Conservation (phyloP, 2,329 filamentous ascomycete genomes). For the Didymellaceae sp. region DNA sequence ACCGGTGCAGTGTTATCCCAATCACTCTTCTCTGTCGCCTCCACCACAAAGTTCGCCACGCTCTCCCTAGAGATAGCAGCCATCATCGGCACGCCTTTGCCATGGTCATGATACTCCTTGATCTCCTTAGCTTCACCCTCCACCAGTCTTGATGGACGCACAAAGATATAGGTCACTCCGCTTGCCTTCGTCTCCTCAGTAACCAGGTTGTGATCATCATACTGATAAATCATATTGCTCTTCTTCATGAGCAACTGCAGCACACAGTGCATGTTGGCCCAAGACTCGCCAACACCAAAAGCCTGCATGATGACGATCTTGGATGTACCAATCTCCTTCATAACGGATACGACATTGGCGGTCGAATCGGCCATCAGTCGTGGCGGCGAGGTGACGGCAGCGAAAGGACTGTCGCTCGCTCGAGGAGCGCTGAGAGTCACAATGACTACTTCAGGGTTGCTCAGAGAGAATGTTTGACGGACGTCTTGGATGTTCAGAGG, state of each 20-base stretch:
- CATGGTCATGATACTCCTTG: slow-evolving; percentile 52
- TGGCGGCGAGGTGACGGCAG: slow-evolving; percentile 52
- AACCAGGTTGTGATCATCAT: slow-evolving; percentile 57
- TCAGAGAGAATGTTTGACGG: slow-evolving; percentile 40
- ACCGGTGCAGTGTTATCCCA: slow-evolving; percentile 57
- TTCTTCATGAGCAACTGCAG: slow-evolving; percentile 56
- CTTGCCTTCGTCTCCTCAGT: slow-evolving; percentile 51
- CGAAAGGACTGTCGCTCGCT: slow-evolving; percentile 57
- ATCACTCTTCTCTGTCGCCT: slow-evolving; percentile 49
- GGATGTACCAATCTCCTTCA: slow-evolving; percentile 46
- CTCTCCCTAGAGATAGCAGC: slow-evolving; percentile 47
- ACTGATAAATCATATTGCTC: slow-evolving; percentile 56
- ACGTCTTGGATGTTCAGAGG: slow-evolving; percentile 50
- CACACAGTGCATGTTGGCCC: slow-evolving; percentile 49
- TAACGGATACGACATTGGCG: slow-evolving; percentile 46
- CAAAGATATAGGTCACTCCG: slow-evolving; percentile 53
- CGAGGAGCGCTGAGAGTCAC: slow-evolving; percentile 59
- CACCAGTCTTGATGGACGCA: slow-evolving; percentile 54
- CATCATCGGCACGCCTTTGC: slow-evolving; percentile 52
- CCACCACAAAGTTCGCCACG: slow-evolving; percentile 57
- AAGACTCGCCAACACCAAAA: slow-evolving; percentile 58
- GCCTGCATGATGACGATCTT: slow-evolving; percentile 60
- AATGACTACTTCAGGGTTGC: slow-evolving; percentile 50
- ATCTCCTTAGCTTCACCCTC: slow-evolving; percentile 49
- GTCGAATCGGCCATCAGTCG: slow-evolving; percentile 57